A percentile compares a stretch with the other conserved stretches of the same genome.
phyloP scores from a whole-genome alignment of 345 rosid species.

The Sonneratia alba region DNA sequence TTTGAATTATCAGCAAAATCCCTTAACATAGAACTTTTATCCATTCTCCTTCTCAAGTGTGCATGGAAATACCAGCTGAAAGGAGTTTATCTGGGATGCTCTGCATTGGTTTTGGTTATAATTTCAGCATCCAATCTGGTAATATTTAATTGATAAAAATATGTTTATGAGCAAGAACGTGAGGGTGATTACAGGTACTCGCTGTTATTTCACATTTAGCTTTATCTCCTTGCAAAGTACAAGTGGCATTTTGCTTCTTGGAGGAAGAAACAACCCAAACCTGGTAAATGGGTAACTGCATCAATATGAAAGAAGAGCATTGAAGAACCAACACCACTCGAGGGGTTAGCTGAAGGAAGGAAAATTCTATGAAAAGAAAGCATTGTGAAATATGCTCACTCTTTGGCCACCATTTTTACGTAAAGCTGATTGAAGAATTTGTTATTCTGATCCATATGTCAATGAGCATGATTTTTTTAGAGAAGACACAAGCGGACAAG shows the following conservation, averaged over 20 bases:
- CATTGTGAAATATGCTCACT: background rate
- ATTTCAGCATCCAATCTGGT: background rate
- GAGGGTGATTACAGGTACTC: background rate
- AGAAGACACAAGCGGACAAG: too few species aligned
- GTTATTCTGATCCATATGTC: too few species aligned
- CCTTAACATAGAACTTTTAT: background rate
- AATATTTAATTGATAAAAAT: background rate
- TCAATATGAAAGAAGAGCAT: background rate
- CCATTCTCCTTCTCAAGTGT: background rate
- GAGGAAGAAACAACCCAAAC: background rate
- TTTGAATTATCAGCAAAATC: background rate
- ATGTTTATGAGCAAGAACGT: background rate
- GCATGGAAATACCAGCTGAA: background rate
- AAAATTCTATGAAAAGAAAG: background rate
- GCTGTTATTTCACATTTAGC: background rate
- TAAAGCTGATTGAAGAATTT: background rate
- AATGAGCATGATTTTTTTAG: too few species aligned
- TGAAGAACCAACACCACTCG: too few species aligned
- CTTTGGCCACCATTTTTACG: background rate
- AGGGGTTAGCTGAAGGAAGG: background rate
- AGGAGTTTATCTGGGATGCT: background rate
- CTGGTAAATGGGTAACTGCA: background rate
- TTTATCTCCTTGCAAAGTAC: background rate
- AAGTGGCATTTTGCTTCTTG: background rate
- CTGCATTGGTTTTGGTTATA: background rate